These are phyloP conservation scores for Grammothele lineata DNA, from an alignment of 768 basidiomycete genomes.

Conservation along the genomic window DNA sequence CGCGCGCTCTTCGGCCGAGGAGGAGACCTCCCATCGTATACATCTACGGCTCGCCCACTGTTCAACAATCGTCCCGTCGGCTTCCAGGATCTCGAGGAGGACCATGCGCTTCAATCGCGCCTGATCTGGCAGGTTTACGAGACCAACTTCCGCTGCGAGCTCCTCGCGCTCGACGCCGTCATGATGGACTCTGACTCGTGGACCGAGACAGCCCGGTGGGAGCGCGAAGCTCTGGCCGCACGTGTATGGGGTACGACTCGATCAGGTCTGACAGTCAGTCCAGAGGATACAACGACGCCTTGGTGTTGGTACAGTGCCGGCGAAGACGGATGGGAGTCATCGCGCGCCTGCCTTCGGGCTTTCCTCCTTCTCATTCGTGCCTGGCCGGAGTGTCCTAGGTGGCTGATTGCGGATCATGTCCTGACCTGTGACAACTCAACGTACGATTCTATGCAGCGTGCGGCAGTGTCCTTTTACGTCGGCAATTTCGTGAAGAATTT, in stretches of 20 bases:
- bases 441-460: background rate
- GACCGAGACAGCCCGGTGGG: background rate
- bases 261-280: background rate
- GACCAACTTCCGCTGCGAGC: conserved; percentile 1
- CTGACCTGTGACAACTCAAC: background rate
- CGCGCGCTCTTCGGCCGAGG: background rate
- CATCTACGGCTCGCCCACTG: background rate
- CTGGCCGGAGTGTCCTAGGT: background rate
- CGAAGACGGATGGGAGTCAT: background rate
- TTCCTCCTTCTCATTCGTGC: background rate
- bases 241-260: background rate
- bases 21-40: background rate
- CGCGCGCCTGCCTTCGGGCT: background rate
- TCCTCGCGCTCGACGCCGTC: background rate
- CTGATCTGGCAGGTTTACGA: conserved; percentile 1
- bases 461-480: background rate
- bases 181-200: background rate
- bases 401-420: background rate
- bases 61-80: background rate
- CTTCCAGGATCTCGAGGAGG: background rate
- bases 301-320: background rate
- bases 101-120: background rate
- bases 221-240: background rate
- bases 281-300: too few relatives aligned
- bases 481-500: background rate